Base-by-base conservation (phyloP, 495 filamentous ascomycete genomes). In the Talaromyces thailandensis region DNA sequence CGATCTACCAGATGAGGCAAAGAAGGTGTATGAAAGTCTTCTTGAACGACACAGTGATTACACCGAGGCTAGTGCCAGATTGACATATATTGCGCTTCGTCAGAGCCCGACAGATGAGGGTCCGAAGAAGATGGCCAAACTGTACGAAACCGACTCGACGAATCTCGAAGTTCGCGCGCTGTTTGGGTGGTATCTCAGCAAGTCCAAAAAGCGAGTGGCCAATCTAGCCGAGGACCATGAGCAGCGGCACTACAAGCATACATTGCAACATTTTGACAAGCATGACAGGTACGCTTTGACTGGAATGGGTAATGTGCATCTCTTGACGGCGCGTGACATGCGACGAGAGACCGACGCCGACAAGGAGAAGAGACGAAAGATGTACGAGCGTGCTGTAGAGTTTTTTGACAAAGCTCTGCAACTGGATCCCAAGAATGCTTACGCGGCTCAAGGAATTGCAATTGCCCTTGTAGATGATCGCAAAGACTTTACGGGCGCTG, bases 361-460 rank as follows among this genome's bases (percentile, higher is more conserved):
- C 59, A 94, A 89, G 74, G 88, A 94, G 63, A 95, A 95, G 75
- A 86, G 93, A 48, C 86, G 87, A 48, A 89, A 88, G 66, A 86
- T 84, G 65, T 98, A 97, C 71, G 84, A 86, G 70, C 90, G 89
- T 62, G 93, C 94, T 2, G 92, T 98, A 11, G 95, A 97, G 70
- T 98, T 98, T 77, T 98, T 96, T 70, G 95, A 98, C 71, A 98
- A 98, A 76, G 93, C 92, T 25, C 76, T 98, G 16, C 92, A 94
- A 69, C 77, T 98, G 3, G 94, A 98, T 68, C 85, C 90, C 1
- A 90, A 87, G 73, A 98, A 98, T 64, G 94, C 95, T 1, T 95
- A 96, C 68, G 94, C 94, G 0, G 94, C 95, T 11, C 95, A 98
- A 68, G 94, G 95, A 32, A 86, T 98, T 64, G 94, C 88, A 7